Percentiles rank a stretch among this genome's conserved stretches.
These are phyloP conservation scores for Liriodendron chinense DNA, from an alignment of 164 flowering plant genomes.

Conservation along the genomic window DNA sequence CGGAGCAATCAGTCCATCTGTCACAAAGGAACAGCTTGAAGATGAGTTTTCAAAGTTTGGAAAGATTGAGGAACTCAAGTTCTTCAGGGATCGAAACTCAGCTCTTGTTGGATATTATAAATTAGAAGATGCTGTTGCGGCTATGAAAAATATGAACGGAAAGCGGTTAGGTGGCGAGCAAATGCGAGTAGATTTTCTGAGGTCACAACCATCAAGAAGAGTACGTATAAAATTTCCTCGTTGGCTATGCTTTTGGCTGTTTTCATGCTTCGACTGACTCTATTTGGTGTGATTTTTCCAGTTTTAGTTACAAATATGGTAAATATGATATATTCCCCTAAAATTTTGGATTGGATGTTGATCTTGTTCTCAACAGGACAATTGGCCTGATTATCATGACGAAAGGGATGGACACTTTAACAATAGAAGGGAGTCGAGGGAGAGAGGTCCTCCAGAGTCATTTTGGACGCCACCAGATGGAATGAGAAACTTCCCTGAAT, in stretches of 20 bases:
- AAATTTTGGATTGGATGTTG: not conserved
- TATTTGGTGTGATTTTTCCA: not conserved
- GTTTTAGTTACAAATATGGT: not conserved
- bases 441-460: slow-evolving; percentile 29
- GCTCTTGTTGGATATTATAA: slow-evolving; percentile 64
- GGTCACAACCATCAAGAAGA: slow-evolving; percentile 73
- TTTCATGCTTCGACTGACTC: slow-evolving; percentile 1
- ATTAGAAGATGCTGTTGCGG: slow-evolving; percentile 80
- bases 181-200: slow-evolving; percentile 79
- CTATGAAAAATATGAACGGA: slow-evolving; percentile 73
- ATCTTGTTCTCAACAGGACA: slow-evolving; percentile 40
- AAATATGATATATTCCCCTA: not conserved
- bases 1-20: slow-evolving; percentile 67
- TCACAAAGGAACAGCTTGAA: slow-evolving; percentile 72
- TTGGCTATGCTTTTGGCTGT: not conserved
- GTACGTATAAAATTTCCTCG: slow-evolving; percentile 42
- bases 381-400: slow-evolving; percentile 46
- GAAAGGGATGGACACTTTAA: slow-evolving; percentile 46
- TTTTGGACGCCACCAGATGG: slow-evolving; percentile 33
- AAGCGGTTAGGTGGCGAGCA: slow-evolving; percentile 70
- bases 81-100: slow-evolving; percentile 69
- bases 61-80: slow-evolving; percentile 73
- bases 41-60: slow-evolving; percentile 80
- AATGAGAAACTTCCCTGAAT: slow-evolving; percentile 17
- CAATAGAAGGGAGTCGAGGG: slow-evolving; percentile 24